Conservation (phyloP, 345 rosid species). For the Garcia nutans region DNA sequence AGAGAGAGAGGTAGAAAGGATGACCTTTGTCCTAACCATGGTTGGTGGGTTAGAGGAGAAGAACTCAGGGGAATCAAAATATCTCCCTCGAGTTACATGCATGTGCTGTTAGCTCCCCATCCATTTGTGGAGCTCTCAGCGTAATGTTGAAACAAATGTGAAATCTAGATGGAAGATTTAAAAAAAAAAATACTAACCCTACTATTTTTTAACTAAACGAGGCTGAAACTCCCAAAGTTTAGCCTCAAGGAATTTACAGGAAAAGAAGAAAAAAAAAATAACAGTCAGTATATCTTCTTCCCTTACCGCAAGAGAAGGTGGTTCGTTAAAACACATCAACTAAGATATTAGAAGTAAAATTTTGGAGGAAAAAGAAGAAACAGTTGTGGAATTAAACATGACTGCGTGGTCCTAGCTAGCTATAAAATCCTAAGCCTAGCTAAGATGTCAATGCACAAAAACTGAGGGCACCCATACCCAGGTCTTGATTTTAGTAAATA, state of each 20-base stretch:
- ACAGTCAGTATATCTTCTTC: slow-evolving; percentile 31
- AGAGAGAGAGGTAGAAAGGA: slow-evolving; percentile 20
- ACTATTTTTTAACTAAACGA: slow-evolving; percentile 42
- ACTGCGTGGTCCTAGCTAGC: slow-evolving; percentile 48
- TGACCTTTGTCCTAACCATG: slow-evolving; percentile 94
- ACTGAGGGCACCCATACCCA: slow-evolving; percentile 27
- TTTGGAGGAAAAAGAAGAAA: not conserved
- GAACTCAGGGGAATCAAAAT: slow-evolving; percentile 84
- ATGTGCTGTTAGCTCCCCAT: slow-evolving; percentile 70
- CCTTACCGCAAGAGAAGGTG: slow-evolving; percentile 49
- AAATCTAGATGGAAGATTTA: slow-evolving; percentile 37
- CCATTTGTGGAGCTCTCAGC: slow-evolving; percentile 58
- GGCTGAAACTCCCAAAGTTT: slow-evolving; percentile 62
- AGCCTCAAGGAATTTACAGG: slow-evolving; percentile 59
- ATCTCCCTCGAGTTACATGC: slow-evolving; percentile 80
- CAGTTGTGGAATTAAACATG: slow-evolving; percentile 35
- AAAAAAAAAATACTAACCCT: slow-evolving; percentile 33
- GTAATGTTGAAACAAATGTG: slow-evolving; percentile 20
- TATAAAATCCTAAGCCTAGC: slow-evolving; percentile 60
- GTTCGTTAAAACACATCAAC: slow-evolving; percentile 24
- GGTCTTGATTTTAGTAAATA: slow-evolving; percentile 21
- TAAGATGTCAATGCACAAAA: slow-evolving; percentile 45
- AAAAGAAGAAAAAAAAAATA: slow-evolving; percentile 13
- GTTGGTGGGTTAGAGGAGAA: slow-evolving; percentile 58
- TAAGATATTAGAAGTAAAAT: slow-evolving; percentile 22